phyloP scores from a whole-genome alignment of 352 stramenopile species.

The Pilasporangium apinafurcum region DNA sequence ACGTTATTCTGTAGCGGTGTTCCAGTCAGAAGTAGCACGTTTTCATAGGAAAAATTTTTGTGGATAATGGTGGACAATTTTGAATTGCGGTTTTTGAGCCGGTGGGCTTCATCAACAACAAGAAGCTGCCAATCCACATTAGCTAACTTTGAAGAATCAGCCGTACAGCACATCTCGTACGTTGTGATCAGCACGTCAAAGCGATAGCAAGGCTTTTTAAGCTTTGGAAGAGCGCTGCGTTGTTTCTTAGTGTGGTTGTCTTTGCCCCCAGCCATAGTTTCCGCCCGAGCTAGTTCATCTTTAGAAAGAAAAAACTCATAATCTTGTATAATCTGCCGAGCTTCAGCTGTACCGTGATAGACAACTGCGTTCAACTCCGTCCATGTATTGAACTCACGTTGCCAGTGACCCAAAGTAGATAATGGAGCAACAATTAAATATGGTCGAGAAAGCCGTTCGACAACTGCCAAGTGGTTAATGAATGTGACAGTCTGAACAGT shows the following conservation, averaged over 20 bases:
- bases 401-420: slow-evolving; percentile 97
- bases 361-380: slow-evolving; percentile 98
- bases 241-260: background rate
- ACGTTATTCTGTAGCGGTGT: slow-evolving; percentile 90
- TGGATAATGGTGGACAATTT: slow-evolving; percentile 89
- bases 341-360: slow-evolving; percentile 94
- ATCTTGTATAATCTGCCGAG: slow-evolving; percentile 88
- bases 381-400: slow-evolving; percentile 94
- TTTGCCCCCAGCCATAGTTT: slow-evolving; percentile 18
- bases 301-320: slow-evolving; percentile 92
- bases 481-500: slow-evolving; percentile 94
- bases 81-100: slow-evolving; percentile 97
- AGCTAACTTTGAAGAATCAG: slow-evolving; percentile 92
- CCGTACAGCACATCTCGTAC: slow-evolving; percentile 97
- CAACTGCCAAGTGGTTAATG: slow-evolving; percentile 94
- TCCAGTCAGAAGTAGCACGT: slow-evolving; percentile 86
- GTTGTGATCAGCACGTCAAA: slow-evolving; percentile 99
- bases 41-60: slow-evolving; percentile 74
- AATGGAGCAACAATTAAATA: slow-evolving; percentile 98
- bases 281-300: slow-evolving; percentile 32
- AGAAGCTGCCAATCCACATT: slow-evolving; percentile 93
- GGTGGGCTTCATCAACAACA: slow-evolving; percentile 99
- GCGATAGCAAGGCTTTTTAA: slow-evolving; percentile 66
- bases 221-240: slow-evolving; percentile 14
- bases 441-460: slow-evolving; percentile 92